Conservation (phyloP, 495 filamentous ascomycete species). For the Sabuloglossum arenarium region DNA sequence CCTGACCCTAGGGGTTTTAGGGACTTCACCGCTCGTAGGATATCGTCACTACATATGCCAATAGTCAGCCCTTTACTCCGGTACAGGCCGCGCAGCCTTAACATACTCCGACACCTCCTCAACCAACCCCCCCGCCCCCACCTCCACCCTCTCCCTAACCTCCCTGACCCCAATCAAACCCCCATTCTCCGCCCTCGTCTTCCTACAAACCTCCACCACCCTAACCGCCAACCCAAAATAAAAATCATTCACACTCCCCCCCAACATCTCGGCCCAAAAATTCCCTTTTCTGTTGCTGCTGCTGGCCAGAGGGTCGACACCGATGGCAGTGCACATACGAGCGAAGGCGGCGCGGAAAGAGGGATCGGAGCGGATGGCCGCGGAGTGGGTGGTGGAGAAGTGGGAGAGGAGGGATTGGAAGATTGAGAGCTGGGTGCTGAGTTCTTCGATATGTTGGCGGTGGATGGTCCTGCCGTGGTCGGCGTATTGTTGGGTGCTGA, state of each 20-base stretch:
- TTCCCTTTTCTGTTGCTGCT: slow-evolving; percentile 30
- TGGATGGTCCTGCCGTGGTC: slow-evolving; percentile 73
- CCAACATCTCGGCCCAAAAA: slow-evolving; percentile 85
- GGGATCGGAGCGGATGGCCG: slow-evolving; percentile 87
- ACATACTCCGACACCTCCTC: slow-evolving; percentile 33
- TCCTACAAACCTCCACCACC: slow-evolving; percentile 81
- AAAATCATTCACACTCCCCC: slow-evolving; percentile 85
- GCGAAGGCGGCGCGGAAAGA: slow-evolving; percentile 92
- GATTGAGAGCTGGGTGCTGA: slow-evolving; percentile 81
- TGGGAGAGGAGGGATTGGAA: slow-evolving; percentile 87
- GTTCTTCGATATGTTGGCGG: slow-evolving; percentile 54
- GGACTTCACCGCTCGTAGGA: slow-evolving; percentile 72
- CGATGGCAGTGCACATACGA: slow-evolving; percentile 93
- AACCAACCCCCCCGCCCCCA: slow-evolving; percentile 41
- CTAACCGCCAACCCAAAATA: slow-evolving; percentile 91
- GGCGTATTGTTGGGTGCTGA: slow-evolving; percentile 68
- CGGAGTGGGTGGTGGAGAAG: slow-evolving; percentile 83
- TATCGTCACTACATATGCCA: slow-evolving; percentile 45
- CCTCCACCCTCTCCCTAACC: slow-evolving; percentile 48
- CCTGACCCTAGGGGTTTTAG: slow-evolving; percentile 73
- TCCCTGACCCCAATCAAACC: slow-evolving; percentile 75
- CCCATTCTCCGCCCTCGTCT: slow-evolving; percentile 77
- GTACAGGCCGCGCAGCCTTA: background rate
- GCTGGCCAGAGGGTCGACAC: slow-evolving; percentile 76
- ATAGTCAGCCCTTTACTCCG: background rate